A percentile compares a stretch with the other conserved stretches of the same genome.
Evolutionary conservation across 257 asterid genomes (phyloP).

Genomic region (Eucommia ulmoides): DNA sequence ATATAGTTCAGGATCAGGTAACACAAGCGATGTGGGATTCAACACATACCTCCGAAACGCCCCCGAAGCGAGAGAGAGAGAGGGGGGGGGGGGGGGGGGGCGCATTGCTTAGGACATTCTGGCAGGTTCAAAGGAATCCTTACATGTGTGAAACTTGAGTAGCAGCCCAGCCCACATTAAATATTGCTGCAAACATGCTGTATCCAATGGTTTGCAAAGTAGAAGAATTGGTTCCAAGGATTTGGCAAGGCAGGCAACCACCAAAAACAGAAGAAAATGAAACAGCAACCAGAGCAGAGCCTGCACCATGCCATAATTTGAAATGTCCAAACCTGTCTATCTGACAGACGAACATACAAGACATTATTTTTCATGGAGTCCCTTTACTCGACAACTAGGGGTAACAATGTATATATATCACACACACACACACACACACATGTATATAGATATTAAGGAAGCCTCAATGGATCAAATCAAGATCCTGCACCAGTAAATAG

Average conservation of each 20-base stretch:
- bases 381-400: background rate
- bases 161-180: slow-evolving; percentile 95
- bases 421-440: background rate
- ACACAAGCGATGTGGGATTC: too few species aligned
- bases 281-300: slow-evolving; percentile 69
- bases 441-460: background rate
- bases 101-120: too few species aligned
- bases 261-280: slow-evolving; percentile 94
- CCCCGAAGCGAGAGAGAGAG: too few species aligned
- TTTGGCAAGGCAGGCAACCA: slow-evolving; percentile 81
- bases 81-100: too few species aligned
- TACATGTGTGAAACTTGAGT: slow-evolving; percentile 98
- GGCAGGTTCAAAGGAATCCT: slow-evolving; percentile 6
- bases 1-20: too few species aligned
- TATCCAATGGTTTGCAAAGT: slow-evolving; percentile 50
- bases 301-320: slow-evolving; percentile 78
- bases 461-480: background rate
- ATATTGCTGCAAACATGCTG: slow-evolving; percentile 74
- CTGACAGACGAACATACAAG: slow-evolving; percentile 22
- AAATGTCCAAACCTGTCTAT: slow-evolving; percentile 84
- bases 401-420: too few species aligned
- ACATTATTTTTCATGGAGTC: slow-evolving; percentile 1
- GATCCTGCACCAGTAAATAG: background rate
- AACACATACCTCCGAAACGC: too few species aligned
- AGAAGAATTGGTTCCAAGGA: slow-evolving; percentile 51